Conservation (phyloP, 2,329 filamentous ascomycete genomes). For the Gnomoniopsis smithogilvyi region DNA sequence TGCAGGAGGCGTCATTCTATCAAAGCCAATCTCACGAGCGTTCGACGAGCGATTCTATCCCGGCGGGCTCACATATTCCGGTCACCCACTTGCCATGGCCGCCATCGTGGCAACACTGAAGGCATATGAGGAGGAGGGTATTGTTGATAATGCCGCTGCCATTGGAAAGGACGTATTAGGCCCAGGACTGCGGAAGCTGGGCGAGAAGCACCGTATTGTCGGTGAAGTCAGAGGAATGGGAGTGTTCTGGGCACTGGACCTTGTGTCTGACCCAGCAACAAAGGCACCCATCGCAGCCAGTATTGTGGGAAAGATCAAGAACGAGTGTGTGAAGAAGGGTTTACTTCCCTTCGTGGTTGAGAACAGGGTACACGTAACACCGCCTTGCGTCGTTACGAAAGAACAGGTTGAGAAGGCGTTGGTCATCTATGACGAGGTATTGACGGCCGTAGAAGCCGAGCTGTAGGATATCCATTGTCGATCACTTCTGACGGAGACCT, state of each 20-base stretch:
- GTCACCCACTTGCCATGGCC: constrained; percentile 17
- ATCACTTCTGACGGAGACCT: not conserved
- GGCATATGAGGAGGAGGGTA: constrained; percentile 15
- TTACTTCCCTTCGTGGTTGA: constrained; percentile 15
- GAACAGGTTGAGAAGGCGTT: constrained; percentile 14
- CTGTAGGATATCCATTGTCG: not conserved
- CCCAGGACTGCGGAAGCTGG: constrained; percentile 11
- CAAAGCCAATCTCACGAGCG: constrained; percentile 6
- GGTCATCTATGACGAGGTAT: constrained; percentile 15
- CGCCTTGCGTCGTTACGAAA: constrained; percentile 8
- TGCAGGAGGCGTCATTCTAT: constrained; percentile 16
- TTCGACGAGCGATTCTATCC: constrained; percentile 15
- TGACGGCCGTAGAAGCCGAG: constrained; percentile 3
- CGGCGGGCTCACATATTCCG: constrained; percentile 15
- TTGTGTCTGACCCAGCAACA: constrained; percentile 11
- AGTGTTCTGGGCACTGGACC: constrained; percentile 17
- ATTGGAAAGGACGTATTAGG: constrained; percentile 16
- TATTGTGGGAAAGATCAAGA: constrained; percentile 13
- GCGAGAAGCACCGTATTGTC: constrained; percentile 5
- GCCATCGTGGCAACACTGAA: constrained; percentile 16
- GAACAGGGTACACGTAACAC: constrained; percentile 16
- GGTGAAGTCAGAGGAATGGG: constrained; percentile 14
- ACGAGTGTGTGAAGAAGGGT: constrained; percentile 8
- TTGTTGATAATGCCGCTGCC: constrained; percentile 5
- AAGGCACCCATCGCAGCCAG: constrained; percentile 6